Conservation (phyloP, 108 stramenopile species). For the Nitzschia sp. region DNA sequence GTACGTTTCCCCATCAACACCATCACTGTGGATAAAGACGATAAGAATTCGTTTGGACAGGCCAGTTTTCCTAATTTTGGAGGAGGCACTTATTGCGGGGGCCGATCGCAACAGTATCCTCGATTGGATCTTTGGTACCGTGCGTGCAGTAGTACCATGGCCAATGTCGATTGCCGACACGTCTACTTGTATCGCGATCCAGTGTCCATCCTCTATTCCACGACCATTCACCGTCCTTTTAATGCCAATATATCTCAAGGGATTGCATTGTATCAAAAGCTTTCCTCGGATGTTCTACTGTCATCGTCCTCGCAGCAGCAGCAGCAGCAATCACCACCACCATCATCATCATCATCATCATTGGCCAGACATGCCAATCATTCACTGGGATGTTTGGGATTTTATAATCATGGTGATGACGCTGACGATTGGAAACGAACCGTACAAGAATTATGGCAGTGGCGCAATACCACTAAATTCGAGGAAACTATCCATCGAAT, state of each 20-base stretch:
- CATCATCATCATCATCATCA: too few species aligned
- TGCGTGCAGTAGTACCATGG: conserved; percentile 24
- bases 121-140: conserved; percentile 22
- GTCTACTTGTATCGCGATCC: conserved; percentile 30
- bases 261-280: conserved; percentile 20
- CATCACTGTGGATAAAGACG: not conserved
- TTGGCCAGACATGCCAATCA: not conserved
- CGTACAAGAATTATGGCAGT: not conserved
- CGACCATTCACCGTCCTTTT: conserved; percentile 1
- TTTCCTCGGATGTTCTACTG: too few species aligned
- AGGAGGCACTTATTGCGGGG: too few species aligned
- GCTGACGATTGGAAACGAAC: not conserved
- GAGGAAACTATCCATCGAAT: not conserved
- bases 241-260: not conserved
- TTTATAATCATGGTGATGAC: not conserved
- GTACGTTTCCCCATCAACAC: conserved; percentile 2
- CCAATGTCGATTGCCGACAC: conserved; percentile 28
- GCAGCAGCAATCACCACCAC: too few species aligned
- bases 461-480: not conserved
- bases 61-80: conserved; percentile 23
- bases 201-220: conserved; percentile 11
- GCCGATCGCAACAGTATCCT: conserved; percentile 23
- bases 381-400: conserved; percentile 10
- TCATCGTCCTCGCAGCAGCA: too few species aligned
- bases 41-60: conserved; percentile 2